Evolutionary conservation across 2,329 filamentous ascomycete genomes (phyloP).

Genomic region (Apiospora rasikravindrae): DNA sequence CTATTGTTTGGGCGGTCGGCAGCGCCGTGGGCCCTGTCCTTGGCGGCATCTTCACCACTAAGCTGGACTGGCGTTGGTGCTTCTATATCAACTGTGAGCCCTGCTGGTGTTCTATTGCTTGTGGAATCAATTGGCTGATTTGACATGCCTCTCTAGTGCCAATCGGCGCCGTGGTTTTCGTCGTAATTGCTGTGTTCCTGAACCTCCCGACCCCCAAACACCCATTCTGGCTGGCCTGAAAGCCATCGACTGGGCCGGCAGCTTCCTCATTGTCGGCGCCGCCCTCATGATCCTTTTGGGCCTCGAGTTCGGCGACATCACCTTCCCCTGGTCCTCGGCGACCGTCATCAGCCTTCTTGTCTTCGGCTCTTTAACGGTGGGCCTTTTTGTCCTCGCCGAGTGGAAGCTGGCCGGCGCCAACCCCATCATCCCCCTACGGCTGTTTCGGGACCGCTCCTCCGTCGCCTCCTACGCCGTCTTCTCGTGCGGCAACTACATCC

Average conservation of each 20-base stretch:
- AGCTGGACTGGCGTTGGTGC: constrained; percentile 30
- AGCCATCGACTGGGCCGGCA: constrained; percentile 66
- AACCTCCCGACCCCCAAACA: constrained; percentile 71
- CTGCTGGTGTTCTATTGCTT: constrained; percentile 36
- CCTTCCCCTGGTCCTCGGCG: constrained; percentile 65
- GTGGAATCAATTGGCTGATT: neutral
- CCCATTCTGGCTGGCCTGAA: constrained; percentile 65
- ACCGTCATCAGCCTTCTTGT: constrained; percentile 67
- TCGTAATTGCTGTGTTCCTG: constrained; percentile 65
- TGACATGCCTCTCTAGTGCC: constrained; percentile 42
- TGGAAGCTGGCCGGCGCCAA: constrained; percentile 62
- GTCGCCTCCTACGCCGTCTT: constrained; percentile 57
- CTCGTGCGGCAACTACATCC: constrained; percentile 58
- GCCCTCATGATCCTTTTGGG: constrained; percentile 73
- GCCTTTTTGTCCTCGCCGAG: constrained; percentile 65
- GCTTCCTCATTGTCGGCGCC: constrained; percentile 65
- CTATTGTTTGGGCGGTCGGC: neutral
- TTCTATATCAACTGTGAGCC: constrained; percentile 38
- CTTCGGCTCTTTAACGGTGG: constrained; percentile 57
- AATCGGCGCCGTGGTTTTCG: constrained; percentile 58
- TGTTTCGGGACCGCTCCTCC: constrained; percentile 63
- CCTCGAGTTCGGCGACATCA: constrained; percentile 69
- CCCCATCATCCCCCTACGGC: constrained; percentile 70
- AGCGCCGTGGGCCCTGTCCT: constrained; percentile 5
- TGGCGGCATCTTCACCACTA: constrained; percentile 8